These are phyloP conservation scores for Monotropa hypopitys DNA, from an alignment of 179 eudicot genomes.

Conservation along the genomic window DNA sequence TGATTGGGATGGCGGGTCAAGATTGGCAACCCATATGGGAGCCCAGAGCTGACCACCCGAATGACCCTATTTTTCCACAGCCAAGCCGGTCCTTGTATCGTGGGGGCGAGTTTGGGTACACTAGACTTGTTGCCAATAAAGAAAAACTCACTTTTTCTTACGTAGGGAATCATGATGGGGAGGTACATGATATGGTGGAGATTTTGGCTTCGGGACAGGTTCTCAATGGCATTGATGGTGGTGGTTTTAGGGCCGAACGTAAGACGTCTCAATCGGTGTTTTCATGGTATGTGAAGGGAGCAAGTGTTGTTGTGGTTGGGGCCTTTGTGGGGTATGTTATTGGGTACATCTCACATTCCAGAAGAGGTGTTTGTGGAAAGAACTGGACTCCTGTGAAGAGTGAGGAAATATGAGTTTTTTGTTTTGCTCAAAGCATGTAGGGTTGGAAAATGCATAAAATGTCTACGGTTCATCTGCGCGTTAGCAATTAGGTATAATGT, in stretches of 20 bases:
- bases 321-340: conserved; percentile 61
- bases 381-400: conserved; percentile 69
- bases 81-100: conserved; percentile 60
- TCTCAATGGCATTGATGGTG: conserved; percentile 29
- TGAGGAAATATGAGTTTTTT: conserved; percentile 17
- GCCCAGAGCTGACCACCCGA: conserved; percentile 60
- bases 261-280: conserved; percentile 9
- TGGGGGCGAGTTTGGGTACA: conserved; percentile 87
- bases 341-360: conserved; percentile 48
- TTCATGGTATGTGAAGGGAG: conserved; percentile 43
- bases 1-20: conserved; percentile 95
- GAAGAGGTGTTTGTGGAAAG: conserved; percentile 22
- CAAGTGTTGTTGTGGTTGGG: conserved; percentile 48
- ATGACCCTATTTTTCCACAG: conserved; percentile 63
- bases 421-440: background rate
- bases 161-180: conserved; percentile 93
- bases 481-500: too few species aligned
- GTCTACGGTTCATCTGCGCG: background rate
- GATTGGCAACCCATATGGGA: conserved; percentile 96
- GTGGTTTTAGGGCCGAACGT: conserved; percentile 5
- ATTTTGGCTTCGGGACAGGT: conserved; percentile 57
- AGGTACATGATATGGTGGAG: conserved; percentile 83
- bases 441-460: background rate
- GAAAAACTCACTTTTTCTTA: conserved; percentile 72
- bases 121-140: conserved; percentile 61